Base-by-base conservation (phyloP, 2,329 filamentous ascomycete species). In the Alternaria arborescens region DNA sequence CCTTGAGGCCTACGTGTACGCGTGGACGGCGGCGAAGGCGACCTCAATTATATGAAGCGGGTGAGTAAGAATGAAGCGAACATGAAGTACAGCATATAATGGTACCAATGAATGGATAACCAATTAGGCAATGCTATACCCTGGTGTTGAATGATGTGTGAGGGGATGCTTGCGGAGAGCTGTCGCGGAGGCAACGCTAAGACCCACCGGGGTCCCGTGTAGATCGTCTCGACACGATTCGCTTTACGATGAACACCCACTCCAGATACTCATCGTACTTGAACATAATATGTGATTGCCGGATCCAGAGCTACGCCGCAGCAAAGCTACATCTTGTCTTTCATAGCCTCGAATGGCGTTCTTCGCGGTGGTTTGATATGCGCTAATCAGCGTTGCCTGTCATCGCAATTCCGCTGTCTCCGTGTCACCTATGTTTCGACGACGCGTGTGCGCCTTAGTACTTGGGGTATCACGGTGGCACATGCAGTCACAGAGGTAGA, bases 101-200 rank as follows among this genome's bases (percentile, higher is more conserved):
- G n/a, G 14, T 38, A 53, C 48, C 36, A 58, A 43, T 34, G 38
- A 44, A 40, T 30, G 34, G n/a, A 52, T 36, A 16, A 2, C 36
- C 42, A 58, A 61, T 41, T 28, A 42, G 30, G 28, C 28, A 32
- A 61, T 40, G 24, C 28, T 20, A 30, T 10, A 22, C 22, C 47
- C 12, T 10, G 47, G 22, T 43, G 22, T 43, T 47, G 46, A 43
- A 44, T 43, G 54, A 28, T 53, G 44, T 43, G 54, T 58, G 68
- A 67, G 71, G 69, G 67, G 68, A 66, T 70, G 70, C 66, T 68
- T 71, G 69, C 60, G 66, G 70, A 71, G 63, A 65, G 63, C 61
- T 63, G 64, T 58, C 60, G 47, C 56, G 64, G 62, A 64, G 59
- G 64, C 62, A 58, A 50, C 58, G 68, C 69, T 71, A 71, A 69